phyloP scores from a whole-genome alignment of 805 yeast genomes.

The Ogataea polymorpha region DNA sequence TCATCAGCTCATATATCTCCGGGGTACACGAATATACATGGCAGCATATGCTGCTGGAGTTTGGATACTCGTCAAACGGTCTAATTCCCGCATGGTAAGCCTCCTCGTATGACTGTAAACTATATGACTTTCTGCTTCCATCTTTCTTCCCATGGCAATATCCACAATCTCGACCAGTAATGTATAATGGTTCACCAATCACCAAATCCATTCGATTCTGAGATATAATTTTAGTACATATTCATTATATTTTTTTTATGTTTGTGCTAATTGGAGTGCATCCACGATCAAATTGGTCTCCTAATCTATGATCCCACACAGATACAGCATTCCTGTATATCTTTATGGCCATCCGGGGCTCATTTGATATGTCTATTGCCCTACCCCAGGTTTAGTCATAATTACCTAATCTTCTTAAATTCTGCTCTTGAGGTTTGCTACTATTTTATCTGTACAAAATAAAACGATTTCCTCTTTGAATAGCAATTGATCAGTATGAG shows the following conservation, averaged over 20 bases:
- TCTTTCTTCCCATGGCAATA: slow-evolving; percentile 57
- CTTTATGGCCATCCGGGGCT: too few relatives aligned
- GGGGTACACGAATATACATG: slow-evolving; percentile 31
- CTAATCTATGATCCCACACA: too few relatives aligned
- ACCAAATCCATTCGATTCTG: slow-evolving; percentile 14
- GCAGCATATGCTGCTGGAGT: slow-evolving; percentile 26
- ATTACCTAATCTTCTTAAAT: neutral
- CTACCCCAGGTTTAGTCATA: neutral
- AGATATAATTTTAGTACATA: neutral
- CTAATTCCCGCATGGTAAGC: slow-evolving; percentile 2
- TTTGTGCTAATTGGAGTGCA: too few relatives aligned
- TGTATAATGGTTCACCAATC: slow-evolving; percentile 30
- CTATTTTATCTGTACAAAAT: neutral
- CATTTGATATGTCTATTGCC: too few relatives aligned
- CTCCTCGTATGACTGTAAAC: slow-evolving; percentile 34
- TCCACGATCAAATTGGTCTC: too few relatives aligned
- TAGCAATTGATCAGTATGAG: slow-evolving; percentile 5
- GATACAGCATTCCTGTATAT: too few relatives aligned
- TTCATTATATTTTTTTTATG: too few relatives aligned
- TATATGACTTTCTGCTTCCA: slow-evolving; percentile 31
- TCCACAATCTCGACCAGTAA: slow-evolving; percentile 57
- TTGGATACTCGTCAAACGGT: slow-evolving; percentile 19
- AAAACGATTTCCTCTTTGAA: too few relatives aligned
- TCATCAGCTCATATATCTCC: slow-evolving; percentile 56
- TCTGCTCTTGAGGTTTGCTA: neutral